A percentile compares a stretch with the other conserved stretches of the same genome.
phyloP scores from a whole-genome alignment of 1,284 basidiomycete genomes.

The Ceraceosorus guamensis region DNA sequence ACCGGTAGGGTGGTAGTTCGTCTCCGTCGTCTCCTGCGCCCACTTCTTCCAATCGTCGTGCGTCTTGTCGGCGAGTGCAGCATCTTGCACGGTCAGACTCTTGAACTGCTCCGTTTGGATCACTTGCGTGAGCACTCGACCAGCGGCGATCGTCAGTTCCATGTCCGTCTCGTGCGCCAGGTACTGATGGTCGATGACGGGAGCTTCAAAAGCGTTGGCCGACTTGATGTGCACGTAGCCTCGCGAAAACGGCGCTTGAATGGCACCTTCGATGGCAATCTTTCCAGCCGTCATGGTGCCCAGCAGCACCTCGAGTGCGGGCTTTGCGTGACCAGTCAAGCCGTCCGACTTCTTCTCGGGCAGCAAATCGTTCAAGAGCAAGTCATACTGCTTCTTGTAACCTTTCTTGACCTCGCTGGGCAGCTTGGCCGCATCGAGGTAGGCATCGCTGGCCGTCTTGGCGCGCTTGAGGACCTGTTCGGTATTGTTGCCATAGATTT shows the following conservation, averaged over 20 bases:
- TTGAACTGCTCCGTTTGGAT: slow-evolving; percentile 30
- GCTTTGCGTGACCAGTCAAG: too few relatives aligned
- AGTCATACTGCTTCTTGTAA: slow-evolving; percentile 57
- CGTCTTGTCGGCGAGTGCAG: slow-evolving; percentile 43
- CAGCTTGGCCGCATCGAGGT: slow-evolving; percentile 53
- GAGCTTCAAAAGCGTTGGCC: slow-evolving; percentile 55
- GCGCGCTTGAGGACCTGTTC: slow-evolving; percentile 47
- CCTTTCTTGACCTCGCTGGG: slow-evolving; percentile 57
- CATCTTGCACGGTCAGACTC: slow-evolving; percentile 13
- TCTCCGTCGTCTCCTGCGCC: slow-evolving; percentile 49
- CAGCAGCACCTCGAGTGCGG: slow-evolving; percentile 32
- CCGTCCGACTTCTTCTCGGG: too few relatives aligned
- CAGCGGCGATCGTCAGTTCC: not conserved
- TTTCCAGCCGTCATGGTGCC: slow-evolving; percentile 23
- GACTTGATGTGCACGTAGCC: slow-evolving; percentile 43
- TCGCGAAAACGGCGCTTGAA: slow-evolving; percentile 46
- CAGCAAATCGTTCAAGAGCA: slow-evolving; percentile 24
- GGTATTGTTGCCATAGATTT: slow-evolving; percentile 52
- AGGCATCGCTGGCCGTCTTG: slow-evolving; percentile 46
- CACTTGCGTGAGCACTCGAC: too few relatives aligned
- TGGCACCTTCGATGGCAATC: slow-evolving; percentile 57
- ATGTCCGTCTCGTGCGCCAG: slow-evolving; percentile 43
- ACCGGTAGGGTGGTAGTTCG: slow-evolving; percentile 55
- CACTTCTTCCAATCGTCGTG: slow-evolving; percentile 52
- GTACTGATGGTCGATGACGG: slow-evolving; percentile 62